Conservation (phyloP, 352 stramenopile species). For the Globisporangium alternatum region DNA sequence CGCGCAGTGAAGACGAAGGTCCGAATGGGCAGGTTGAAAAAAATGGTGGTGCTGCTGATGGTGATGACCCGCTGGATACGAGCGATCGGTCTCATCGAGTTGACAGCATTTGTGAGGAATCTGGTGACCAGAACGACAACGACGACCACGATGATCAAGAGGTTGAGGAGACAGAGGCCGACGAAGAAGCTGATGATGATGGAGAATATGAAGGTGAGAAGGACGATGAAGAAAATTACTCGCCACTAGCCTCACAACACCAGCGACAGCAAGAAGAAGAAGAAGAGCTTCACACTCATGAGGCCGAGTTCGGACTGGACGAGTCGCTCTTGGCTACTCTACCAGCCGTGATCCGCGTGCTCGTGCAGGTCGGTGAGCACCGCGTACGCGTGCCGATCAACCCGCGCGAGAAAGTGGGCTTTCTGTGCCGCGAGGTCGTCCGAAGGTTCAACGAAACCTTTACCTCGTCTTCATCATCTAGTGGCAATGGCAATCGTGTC, state of each 20-base stretch:
- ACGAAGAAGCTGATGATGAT: background rate
- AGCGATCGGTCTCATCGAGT: background rate
- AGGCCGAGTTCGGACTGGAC: slow-evolving; percentile 6
- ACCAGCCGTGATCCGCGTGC: slow-evolving; percentile 40
- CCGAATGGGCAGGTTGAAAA: background rate
- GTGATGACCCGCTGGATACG: background rate
- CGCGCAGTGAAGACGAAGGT: background rate
- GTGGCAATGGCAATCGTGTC: slow-evolving; percentile 2
- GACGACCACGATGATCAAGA: background rate
- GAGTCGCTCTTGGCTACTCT: slow-evolving; percentile 24
- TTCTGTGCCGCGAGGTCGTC: slow-evolving; percentile 51
- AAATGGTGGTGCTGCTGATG: background rate
- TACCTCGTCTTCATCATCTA: slow-evolving; percentile 7
- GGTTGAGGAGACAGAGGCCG: background rate
- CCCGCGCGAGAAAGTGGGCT: slow-evolving; percentile 37
- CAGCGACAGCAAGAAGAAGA: background rate
- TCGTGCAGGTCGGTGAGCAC: slow-evolving; percentile 53
- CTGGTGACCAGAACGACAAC: background rate
- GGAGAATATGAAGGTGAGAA: background rate
- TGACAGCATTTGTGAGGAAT: background rate
- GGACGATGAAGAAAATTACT: background rate
- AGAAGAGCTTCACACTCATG: background rate
- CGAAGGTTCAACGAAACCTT: slow-evolving; percentile 66
- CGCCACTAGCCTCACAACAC: no score
- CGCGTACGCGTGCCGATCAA: slow-evolving; percentile 58